Evolutionary conservation across 2,329 filamentous ascomycete species (phyloP), one percentile per base, ranked within the genome.

Genomic region (Rugonectria rugulosa): DNA sequence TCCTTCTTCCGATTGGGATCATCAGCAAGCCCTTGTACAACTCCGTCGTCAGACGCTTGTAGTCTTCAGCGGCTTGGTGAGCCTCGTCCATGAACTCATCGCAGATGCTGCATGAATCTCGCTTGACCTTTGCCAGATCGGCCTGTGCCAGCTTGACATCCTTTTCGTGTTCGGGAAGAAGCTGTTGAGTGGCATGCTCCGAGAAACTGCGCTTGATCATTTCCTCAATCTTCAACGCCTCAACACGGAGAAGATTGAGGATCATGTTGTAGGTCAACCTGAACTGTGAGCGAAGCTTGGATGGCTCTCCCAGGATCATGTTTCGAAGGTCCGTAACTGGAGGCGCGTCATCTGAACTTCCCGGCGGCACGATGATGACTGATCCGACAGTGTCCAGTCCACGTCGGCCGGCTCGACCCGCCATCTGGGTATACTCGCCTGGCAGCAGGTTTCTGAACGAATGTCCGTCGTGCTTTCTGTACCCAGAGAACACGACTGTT

Each of bases 121-220:
- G 84, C 74, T 94, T 96, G 69, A 98, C 86, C 75, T 94, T 96
- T 49, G 88, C 92, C 52, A 99, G 77, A 75, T 96, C 94, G 4
- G 91, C 93, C 72, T 99, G 93, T 0, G 93, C 96, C 3, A 97
- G 66, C 71, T 94, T 92, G 58, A 99, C 92, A 54, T 92, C 90
- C 74, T 96, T 96, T 75, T 99, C 93, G 67, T 98, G 94, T 73
- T 98, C 93, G 0, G 95, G 95, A 1, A 98, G 80, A 11, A 98
- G 77, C 59, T 96, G 93, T 70, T 99, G 95, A 0, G 94, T 98
- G 20, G 94, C 94, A 74, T 99, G 95, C 73, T 99, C 95, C 47
- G 94, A 97, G 80, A 99, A 99, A 73, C 93, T 97, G 63, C 95
- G 89, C 82, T 99, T 99, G 79, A 99, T 99, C 95, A 99, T 99